A percentile compares a stretch with the other conserved stretches of the same genome.
Conservation (phyloP, 352 stramenopile species). For the Phytophthora litchii region DNA sequence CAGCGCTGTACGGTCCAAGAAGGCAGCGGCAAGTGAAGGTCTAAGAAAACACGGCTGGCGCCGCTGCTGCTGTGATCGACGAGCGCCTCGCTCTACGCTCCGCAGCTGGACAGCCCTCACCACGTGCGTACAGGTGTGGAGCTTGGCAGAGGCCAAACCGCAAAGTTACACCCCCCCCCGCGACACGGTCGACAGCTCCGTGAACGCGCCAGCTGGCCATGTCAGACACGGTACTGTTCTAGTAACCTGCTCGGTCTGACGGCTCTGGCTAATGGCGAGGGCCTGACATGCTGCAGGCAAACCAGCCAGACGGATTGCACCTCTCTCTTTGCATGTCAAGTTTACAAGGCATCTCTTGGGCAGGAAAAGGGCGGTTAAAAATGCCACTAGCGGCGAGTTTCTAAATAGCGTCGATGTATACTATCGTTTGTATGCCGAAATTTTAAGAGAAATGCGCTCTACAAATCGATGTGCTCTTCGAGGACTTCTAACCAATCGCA, state of each 20-base stretch:
- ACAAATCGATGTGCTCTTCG: background rate
- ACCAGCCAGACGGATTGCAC: no score
- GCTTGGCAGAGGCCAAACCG: conserved; percentile 15
- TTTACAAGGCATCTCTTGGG: no score
- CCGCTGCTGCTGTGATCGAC: background rate
- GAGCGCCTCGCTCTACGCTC: conserved; percentile 4
- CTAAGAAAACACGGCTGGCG: background rate
- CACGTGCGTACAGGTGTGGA: conserved; percentile 2
- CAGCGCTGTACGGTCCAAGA: background rate
- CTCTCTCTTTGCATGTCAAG: no score
- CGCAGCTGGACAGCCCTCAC: background rate
- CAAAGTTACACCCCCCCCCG: conserved; percentile 1
- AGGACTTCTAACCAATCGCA: background rate
- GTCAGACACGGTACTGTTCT: no score
- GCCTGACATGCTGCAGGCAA: background rate
- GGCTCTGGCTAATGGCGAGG: background rate
- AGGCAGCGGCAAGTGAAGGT: conserved; percentile 1
- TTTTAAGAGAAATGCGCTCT: background rate
- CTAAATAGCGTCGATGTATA: background rate
- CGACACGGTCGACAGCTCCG: background rate
- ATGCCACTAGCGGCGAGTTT: background rate
- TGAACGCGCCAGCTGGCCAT: background rate
- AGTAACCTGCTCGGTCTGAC: background rate
- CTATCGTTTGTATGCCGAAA: background rate
- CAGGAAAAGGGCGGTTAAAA: no score